Conservation (phyloP, 192 early-diverging fungal species). For the Geranomyces michiganensis region DNA sequence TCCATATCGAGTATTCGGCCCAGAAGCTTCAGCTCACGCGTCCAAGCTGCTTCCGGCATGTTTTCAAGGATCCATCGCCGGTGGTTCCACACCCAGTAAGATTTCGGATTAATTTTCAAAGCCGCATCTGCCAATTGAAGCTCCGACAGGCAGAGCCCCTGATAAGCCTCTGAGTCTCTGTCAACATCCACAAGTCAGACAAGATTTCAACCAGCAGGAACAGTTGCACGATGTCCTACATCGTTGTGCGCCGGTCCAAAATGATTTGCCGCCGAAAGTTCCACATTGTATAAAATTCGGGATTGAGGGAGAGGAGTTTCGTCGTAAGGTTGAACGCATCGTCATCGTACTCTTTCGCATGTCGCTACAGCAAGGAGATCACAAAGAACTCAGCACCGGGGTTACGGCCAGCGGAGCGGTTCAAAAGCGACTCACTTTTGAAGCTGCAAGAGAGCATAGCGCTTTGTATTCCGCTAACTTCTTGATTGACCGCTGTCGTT, state of each 20-base stretch:
- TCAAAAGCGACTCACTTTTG: constrained; percentile 33
- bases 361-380: background rate
- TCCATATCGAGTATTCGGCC: constrained; percentile 82
- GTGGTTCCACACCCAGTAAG: constrained; percentile 98
- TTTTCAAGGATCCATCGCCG: constrained; percentile 84
- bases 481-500: constrained; percentile 33
- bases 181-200: constrained; percentile 11
- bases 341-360: constrained; percentile 11
- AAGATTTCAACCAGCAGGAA: background rate
- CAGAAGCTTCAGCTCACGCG: constrained; percentile 75
- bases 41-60: constrained; percentile 79
- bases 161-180: constrained; percentile 34
- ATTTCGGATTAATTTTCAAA: constrained; percentile 83
- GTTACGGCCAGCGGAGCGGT: background rate
- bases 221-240: background rate
- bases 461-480: constrained; percentile 36
- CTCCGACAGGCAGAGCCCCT: constrained; percentile 61
- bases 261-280: constrained; percentile 85
- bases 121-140: constrained; percentile 75
- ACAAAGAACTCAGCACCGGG: background rate
- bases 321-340: constrained; percentile 70
- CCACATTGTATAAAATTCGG: constrained; percentile 95
- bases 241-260: constrained; percentile 19
- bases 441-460: constrained; percentile 14
- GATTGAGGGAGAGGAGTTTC: constrained; percentile 75